Conservation (phyloP, 2,329 filamentous ascomycete species). For the Botrytis aclada region DNA sequence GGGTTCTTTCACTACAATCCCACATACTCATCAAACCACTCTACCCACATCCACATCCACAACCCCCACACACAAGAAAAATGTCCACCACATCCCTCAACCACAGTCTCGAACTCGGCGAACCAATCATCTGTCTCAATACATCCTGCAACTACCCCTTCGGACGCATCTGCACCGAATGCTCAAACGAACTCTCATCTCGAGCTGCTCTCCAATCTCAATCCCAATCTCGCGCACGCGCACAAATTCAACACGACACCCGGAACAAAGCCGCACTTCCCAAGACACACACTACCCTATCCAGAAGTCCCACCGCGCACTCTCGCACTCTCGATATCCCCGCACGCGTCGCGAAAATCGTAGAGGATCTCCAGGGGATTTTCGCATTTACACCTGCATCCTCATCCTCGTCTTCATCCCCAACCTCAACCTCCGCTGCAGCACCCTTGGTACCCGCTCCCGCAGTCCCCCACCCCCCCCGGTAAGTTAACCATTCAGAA, state of each 20-base stretch:
- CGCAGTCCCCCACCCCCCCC: fast-evolving
- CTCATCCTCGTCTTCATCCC: no score
- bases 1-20: no score
- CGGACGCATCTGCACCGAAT: conserved; percentile 20
- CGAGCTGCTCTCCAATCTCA: background rate
- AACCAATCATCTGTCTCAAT: conserved; percentile 23
- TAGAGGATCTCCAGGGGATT: background rate
- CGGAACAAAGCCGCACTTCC: no score
- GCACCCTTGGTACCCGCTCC: background rate
- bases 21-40: background rate
- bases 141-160: conserved; percentile 22
- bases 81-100: background rate
- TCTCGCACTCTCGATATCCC: background rate
- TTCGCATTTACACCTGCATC: background rate
- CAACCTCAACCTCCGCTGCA: background rate
- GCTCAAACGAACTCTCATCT: background rate
- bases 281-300: no score
- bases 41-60: background rate
- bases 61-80: background rate
- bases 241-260: no score
- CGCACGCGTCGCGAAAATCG: background rate
- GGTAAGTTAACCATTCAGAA: background rate
- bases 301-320: background rate
- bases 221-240: no score
- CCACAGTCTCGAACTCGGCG: background rate